These are phyloP conservation scores for Eucalyptus decipiens DNA, from an alignment of 345 rosid genomes.

Conservation along the genomic window DNA sequence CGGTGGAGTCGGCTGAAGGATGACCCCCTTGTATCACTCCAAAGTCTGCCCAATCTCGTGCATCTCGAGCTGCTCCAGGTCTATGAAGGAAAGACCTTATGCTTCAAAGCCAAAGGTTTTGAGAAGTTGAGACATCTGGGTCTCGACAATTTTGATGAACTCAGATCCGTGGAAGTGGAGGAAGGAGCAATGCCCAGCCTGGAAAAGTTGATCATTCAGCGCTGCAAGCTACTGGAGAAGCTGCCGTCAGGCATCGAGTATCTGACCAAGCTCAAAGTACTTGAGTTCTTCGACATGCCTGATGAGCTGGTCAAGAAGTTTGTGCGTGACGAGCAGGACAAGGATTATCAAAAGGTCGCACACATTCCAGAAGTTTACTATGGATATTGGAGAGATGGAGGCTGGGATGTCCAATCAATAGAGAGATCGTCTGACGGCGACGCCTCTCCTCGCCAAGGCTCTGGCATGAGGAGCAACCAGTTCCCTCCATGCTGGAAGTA, in stretches of 20 bases:
- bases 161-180: constrained; percentile 5
- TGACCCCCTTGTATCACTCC: constrained; percentile 15
- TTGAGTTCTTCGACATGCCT: constrained; percentile 21
- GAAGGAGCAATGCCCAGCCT: constrained; percentile 14
- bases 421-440: neutral
- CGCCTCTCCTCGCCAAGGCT: neutral
- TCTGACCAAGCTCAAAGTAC: constrained; percentile 9
- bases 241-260: constrained; percentile 16
- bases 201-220: constrained; percentile 14
- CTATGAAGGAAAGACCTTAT: constrained; percentile 2
- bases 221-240: constrained; percentile 5
- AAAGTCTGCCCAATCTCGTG: constrained; percentile 14
- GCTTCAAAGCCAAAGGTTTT: constrained; percentile 13
- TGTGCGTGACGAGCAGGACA: neutral
- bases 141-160: constrained; percentile 12
- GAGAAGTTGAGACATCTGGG: constrained; percentile 14
- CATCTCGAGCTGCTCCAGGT: constrained; percentile 20
- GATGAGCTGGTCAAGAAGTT: constrained; percentile 12
- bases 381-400: constrained; percentile 19
- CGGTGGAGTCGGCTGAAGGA: constrained; percentile 12
- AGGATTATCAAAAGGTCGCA: constrained; percentile 6
- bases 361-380: constrained; percentile 14
- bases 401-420: constrained; percentile 13
- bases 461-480: neutral
- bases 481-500: constrained; percentile 12